Percentiles rank a stretch among this genome's conserved stretches.
These are phyloP conservation scores for Cladosporium sp. DNA, from an alignment of 2,329 filamentous ascomycete genomes.

Conservation along the genomic window DNA sequence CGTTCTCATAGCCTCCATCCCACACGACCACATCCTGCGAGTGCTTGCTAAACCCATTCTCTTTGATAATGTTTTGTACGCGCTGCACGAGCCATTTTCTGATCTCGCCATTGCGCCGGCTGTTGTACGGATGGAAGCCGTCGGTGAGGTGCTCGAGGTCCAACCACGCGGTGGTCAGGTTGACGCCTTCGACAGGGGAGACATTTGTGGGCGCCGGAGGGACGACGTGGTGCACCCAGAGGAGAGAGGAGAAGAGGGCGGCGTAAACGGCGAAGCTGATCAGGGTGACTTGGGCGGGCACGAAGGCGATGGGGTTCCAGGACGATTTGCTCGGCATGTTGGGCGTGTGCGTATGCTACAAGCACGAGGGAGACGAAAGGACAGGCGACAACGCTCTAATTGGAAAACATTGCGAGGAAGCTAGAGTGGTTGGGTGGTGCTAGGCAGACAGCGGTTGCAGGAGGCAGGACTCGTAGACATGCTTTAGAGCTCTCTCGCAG, in stretches of 20 bases:
- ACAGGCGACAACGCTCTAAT: not conserved
- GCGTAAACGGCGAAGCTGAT: constrained; percentile 76
- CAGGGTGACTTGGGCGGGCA: constrained; percentile 76
- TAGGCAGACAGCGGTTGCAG: not conserved
- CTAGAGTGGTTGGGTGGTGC: not conserved
- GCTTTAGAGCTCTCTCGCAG: not conserved
- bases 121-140: constrained; percentile 86
- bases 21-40: constrained; percentile 14
- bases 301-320: constrained; percentile 66
- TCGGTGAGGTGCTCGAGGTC: constrained; percentile 76
- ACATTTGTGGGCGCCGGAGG: constrained; percentile 61
- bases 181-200: constrained; percentile 61
- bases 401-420: not conserved
- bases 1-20: constrained; percentile 52
- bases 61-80: constrained; percentile 67
- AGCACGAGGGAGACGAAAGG: not conserved
- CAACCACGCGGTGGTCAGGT: constrained; percentile 81
- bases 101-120: constrained; percentile 76
- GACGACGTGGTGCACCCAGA: constrained; percentile 74
- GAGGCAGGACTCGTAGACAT: not conserved
- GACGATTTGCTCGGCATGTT: constrained; percentile 23
- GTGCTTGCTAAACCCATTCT: constrained; percentile 48
- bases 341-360: constrained; percentile 1
- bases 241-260: constrained; percentile 65
- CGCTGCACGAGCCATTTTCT: constrained; percentile 72